Evolutionary conservation across 139 green algal genomes (phyloP).

Genomic region (Volvox reticuliferus): DNA sequence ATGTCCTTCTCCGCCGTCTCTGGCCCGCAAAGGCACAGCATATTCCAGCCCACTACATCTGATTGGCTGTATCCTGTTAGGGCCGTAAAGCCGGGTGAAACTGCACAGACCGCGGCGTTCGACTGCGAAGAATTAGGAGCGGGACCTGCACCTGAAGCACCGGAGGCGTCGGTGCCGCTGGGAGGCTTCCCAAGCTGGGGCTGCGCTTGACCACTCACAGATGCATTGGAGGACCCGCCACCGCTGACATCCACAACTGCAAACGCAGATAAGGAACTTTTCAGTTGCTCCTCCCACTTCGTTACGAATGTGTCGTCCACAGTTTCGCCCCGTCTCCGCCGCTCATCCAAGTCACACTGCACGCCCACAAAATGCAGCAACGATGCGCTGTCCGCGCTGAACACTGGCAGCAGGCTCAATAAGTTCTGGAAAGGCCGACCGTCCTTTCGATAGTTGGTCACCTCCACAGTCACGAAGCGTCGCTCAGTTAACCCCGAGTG

Average conservation of each 20-base stretch:
- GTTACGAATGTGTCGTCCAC: constrained; percentile 44
- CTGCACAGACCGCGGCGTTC: background rate
- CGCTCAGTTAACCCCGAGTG: background rate
- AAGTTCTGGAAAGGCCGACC: constrained; percentile 90
- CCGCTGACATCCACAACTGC: constrained; percentile 37
- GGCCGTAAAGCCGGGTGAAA: constrained; percentile 46
- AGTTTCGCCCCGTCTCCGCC: constrained; percentile 3
- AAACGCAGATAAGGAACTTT: constrained; percentile 31
- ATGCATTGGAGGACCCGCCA: background rate
- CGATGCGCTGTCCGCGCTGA: constrained; percentile 63
- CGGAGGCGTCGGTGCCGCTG: background rate
- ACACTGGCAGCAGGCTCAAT: constrained; percentile 86
- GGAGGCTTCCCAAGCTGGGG: background rate
- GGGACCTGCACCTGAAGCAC: background rate
- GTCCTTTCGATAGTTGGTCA: constrained; percentile 80
- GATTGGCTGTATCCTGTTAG: constrained; percentile 60
- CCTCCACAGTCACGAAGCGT: constrained; percentile 6
- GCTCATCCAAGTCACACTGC: constrained; percentile 52
- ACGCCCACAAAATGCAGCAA: constrained; percentile 35
- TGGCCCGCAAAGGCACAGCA: constrained; percentile 60
- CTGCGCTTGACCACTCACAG: background rate
- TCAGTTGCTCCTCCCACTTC: constrained; percentile 50
- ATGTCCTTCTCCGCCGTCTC: constrained; percentile 51
- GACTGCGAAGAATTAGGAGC: background rate
- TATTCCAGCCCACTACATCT: constrained; percentile 52